phyloP scores from a whole-genome alignment of 371 early-diverging fungal species.

The Synchytrium microbalum region DNA sequence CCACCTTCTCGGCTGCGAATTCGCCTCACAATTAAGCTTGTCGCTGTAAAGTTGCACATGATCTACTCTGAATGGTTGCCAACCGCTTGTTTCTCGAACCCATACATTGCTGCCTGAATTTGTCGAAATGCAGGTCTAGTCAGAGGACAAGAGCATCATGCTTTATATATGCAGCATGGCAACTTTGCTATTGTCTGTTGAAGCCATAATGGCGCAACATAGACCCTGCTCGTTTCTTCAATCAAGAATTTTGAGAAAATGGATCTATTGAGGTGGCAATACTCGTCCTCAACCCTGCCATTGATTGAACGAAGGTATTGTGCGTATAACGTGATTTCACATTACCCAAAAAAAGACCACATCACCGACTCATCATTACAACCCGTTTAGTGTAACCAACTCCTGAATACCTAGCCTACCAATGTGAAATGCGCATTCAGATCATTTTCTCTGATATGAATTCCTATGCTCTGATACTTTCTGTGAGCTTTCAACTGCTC shows the following conservation, averaged over 20 bases:
- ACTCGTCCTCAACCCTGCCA: conserved; percentile 99
- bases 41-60: background rate
- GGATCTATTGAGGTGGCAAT: conserved; percentile 99
- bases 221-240: conserved; percentile 99
- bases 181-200: conserved; percentile 99
- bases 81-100: background rate
- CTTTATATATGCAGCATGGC: conserved; percentile 96
- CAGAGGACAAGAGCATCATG: conserved; percentile 85
- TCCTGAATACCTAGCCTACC: conserved; percentile 99
- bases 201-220: conserved; percentile 99
- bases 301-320: conserved; percentile 93
- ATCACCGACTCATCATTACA: conserved; percentile 81
- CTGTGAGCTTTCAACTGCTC: conserved; percentile 99
- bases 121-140: conserved; percentile 99
- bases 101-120: conserved; percentile 98
- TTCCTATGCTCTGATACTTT: conserved; percentile 99
- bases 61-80: background rate
- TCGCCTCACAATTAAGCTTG: conserved; percentile 98
- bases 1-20: conserved; percentile 99
- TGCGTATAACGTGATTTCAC: background rate
- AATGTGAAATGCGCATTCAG: conserved; percentile 98
- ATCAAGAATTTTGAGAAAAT: conserved; percentile 99
- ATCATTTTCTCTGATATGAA: conserved; percentile 99
- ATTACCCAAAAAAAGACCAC: conserved; percentile 10
- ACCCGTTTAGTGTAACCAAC: conserved; percentile 99